Percentiles rank a stretch among this genome's conserved stretches.
phyloP scores from a whole-genome alignment of 2,329 filamentous ascomycete species.

The Clonostachys sp. region DNA sequence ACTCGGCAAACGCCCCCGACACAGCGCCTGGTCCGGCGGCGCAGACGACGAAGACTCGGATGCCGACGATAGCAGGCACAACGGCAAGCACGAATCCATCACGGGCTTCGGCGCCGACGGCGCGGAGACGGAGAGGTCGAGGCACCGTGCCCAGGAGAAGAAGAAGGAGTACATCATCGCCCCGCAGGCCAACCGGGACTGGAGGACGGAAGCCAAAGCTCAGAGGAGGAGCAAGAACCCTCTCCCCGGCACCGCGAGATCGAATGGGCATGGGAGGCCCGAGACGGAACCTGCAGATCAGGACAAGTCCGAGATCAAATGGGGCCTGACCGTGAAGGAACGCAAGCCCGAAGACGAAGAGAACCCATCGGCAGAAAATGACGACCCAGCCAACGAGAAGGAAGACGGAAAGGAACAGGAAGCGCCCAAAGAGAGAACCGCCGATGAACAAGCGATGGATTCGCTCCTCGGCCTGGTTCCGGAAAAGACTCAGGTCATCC shows the following conservation, averaged over 20 bases:
- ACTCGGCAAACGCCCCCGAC: constrained; percentile 43
- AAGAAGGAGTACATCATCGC: constrained; percentile 50
- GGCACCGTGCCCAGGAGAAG: constrained; percentile 12
- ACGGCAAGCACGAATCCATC: constrained; percentile 37
- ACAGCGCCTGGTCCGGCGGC: constrained; percentile 29
- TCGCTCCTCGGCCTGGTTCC: constrained; percentile 56
- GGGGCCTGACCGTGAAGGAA: constrained; percentile 43
- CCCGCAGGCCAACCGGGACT: constrained; percentile 55
- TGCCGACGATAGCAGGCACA: constrained; percentile 14
- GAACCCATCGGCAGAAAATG: constrained; percentile 1
- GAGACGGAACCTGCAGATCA: constrained; percentile 27
- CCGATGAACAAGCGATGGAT: constrained; percentile 56
- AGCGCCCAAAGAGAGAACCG: constrained; percentile 7
- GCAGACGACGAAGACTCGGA: constrained; percentile 38
- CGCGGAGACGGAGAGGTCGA: constrained; percentile 31
- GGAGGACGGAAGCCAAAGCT: constrained; percentile 50
- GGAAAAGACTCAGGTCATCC: constrained; percentile 39
- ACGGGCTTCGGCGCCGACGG: constrained; percentile 43
- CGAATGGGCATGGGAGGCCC: constrained; percentile 28
- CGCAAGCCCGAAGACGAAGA: constrained; percentile 25
- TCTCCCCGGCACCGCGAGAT: constrained; percentile 51
- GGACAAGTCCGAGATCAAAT: constrained; percentile 46
- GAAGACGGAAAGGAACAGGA: constrained; percentile 1
- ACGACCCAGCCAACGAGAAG: constrained; percentile 7
- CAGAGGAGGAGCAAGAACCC: constrained; percentile 45